Percentiles rank a stretch among this genome's conserved stretches.
Evolutionary conservation across 495 filamentous ascomycete genomes (phyloP).

Genomic region (Podospora pseudoanserina): DNA sequence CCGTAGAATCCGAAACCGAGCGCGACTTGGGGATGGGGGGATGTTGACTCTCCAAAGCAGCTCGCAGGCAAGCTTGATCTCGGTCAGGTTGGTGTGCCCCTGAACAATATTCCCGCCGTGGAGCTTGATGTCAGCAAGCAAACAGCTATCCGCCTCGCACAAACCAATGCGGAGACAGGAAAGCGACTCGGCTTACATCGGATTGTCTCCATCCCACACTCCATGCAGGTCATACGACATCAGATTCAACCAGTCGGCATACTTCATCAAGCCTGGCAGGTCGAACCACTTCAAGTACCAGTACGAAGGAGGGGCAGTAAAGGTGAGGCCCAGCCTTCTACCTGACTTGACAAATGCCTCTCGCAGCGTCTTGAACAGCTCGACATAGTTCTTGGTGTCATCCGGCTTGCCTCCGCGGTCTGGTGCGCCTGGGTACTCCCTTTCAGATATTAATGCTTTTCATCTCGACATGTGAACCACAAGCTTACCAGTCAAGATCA

Average conservation of each 20-base stretch:
- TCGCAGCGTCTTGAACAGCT: conserved; percentile 7
- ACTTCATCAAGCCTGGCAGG: conserved; percentile 32
- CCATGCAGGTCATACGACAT: conserved; percentile 54
- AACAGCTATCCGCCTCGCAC: too few species aligned
- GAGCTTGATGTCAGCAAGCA: too few species aligned
- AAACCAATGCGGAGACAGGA: too few species aligned
- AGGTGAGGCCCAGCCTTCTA: conserved; percentile 24
- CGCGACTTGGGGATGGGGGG: conserved; percentile 36
- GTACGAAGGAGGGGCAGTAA: conserved; percentile 48
- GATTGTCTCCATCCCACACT: conserved; percentile 26
- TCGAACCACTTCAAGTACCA: conserved; percentile 58
- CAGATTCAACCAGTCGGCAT: conserved; percentile 53
- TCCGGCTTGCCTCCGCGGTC: conserved; percentile 38
- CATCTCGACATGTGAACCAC: too few species aligned
- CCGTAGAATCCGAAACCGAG: conserved; percentile 55
- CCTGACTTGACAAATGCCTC: conserved; percentile 1
- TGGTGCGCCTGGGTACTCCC: conserved; percentile 42
- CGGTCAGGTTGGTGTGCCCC: conserved; percentile 53
- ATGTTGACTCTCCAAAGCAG: conserved; percentile 52
- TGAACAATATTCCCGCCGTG: conserved; percentile 30
- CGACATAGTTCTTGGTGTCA: conserved; percentile 40
- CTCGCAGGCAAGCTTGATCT: conserved; percentile 46
- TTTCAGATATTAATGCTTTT: too few species aligned
- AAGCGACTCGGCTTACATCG: not conserved
- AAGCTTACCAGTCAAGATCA: conserved; percentile 50